Conservation (phyloP, 2,329 filamentous ascomycete species). For the Chaetomium strumarium region DNA sequence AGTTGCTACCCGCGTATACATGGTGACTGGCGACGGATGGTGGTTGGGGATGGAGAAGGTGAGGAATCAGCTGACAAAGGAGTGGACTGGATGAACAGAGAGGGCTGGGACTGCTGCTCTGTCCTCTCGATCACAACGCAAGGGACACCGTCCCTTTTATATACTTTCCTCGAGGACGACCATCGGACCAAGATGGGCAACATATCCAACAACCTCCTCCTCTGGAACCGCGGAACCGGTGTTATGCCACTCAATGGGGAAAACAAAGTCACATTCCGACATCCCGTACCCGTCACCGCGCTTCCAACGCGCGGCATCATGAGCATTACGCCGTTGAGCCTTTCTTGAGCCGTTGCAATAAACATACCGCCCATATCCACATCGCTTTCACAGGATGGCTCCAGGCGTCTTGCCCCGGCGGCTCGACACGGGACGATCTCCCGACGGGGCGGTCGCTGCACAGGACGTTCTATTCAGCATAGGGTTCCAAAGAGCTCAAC, state of each 20-base stretch:
- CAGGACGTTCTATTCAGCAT: not conserved
- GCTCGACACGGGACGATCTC: conserved; percentile 16
- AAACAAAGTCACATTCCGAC: not conserved
- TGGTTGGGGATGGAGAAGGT: no score
- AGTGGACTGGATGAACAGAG: not conserved
- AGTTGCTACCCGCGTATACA: conserved; percentile 21
- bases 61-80: not conserved
- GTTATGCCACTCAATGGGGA: not conserved
- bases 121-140: not conserved
- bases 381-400: not conserved
- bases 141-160: not conserved
- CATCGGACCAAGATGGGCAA: not conserved
- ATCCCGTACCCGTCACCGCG: not conserved
- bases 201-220: not conserved
- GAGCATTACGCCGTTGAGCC: conserved; percentile 3
- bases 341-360: not conserved
- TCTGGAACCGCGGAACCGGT: conserved; percentile 1
- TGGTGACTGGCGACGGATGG: conserved; percentile 5
- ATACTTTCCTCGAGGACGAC: not conserved
- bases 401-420: conserved; percentile 1
- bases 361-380: conserved; percentile 8
- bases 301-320: not conserved
- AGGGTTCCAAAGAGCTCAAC: not conserved
- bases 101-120: conserved; percentile 4
- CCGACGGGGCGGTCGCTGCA: conserved; percentile 4